Evolutionary conservation across 1,284 basidiomycete species (phyloP).

Genomic region (Somion occarium): DNA sequence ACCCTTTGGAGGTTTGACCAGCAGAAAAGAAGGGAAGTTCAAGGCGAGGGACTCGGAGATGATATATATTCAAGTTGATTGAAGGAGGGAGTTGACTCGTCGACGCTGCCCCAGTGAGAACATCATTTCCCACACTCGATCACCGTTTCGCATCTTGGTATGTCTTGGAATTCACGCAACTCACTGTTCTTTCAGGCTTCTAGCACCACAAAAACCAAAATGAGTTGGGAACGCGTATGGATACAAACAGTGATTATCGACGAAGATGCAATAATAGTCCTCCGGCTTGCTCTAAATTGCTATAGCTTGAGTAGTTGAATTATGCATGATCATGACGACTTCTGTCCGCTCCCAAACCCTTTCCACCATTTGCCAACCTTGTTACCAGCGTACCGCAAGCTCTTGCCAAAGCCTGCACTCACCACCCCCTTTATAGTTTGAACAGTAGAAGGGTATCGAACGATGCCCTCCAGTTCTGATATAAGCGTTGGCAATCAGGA

Average conservation of each 20-base stretch:
- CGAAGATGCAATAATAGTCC: constrained; percentile 1
- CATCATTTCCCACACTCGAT: background rate
- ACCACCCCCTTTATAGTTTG: constrained; percentile 86
- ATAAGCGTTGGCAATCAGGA: background rate
- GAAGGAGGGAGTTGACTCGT: background rate
- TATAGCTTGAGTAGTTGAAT: background rate
- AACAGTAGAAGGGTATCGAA: constrained; percentile 76
- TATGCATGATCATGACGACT: constrained; percentile 4
- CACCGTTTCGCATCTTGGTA: background rate
- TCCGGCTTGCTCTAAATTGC: background rate
- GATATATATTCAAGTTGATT: constrained; percentile 6
- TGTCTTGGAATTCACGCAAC: background rate
- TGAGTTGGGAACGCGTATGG: constrained; percentile 1
- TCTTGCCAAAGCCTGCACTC: constrained; percentile 80
- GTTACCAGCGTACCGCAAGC: constrained; percentile 65
- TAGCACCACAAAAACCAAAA: background rate
- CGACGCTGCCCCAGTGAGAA: background rate
- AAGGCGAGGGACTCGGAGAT: background rate
- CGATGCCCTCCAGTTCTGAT: constrained; percentile 73
- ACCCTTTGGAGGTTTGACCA: constrained; percentile 2
- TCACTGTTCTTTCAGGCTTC: background rate
- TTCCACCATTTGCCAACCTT: constrained; percentile 86
- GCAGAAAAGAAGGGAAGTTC: constrained; percentile 1
- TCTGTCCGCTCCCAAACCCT: constrained; percentile 24
- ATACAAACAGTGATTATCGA: constrained; percentile 4